Evolutionary conservation across 345 rosid species (phyloP).

Genomic region (Linum tenue): DNA sequence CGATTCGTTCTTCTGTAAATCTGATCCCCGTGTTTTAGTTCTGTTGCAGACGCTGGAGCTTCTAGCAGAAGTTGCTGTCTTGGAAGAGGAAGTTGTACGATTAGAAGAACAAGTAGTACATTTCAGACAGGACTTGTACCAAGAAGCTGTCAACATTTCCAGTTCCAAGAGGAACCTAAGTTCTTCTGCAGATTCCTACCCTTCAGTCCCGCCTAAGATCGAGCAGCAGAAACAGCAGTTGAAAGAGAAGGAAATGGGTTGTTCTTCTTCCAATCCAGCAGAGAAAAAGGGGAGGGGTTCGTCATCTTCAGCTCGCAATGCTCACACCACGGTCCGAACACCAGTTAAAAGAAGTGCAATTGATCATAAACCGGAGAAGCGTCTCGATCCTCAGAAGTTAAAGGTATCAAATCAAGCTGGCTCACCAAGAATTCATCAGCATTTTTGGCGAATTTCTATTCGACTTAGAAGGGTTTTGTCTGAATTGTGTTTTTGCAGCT

Average conservation of each 20-base stretch:
- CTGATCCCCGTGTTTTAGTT: conserved; percentile 16
- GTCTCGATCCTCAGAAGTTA: conserved; percentile 31
- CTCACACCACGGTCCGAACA: conserved; percentile 19
- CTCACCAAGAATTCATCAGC: neutral
- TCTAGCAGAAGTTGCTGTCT: conserved; percentile 89
- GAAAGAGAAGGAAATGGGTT: conserved; percentile 33
- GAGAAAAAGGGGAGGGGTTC: conserved; percentile 25
- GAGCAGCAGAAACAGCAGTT: conserved; percentile 11
- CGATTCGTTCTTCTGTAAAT: neutral
- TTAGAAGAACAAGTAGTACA: conserved; percentile 76
- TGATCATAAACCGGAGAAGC: conserved; percentile 33
- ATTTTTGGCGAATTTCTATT: neutral
- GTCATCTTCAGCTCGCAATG: conserved; percentile 19
- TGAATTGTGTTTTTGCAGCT: neutral
- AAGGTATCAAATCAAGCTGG: conserved; percentile 8
- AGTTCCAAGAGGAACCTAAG: conserved; percentile 40
- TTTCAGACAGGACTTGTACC: conserved; percentile 60
- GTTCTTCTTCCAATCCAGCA: conserved; percentile 15
- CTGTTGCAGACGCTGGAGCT: conserved; percentile 61
- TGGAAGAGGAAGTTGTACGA: conserved; percentile 82
- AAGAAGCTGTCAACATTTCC: conserved; percentile 58
- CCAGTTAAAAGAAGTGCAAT: conserved; percentile 24
- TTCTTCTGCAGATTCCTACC: conserved; percentile 23
- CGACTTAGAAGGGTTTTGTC: too few species aligned
- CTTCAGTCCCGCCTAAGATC: conserved; percentile 19